Conservation (phyloP, 768 basidiomycete genomes). For the Pleurotus sapidus region DNA sequence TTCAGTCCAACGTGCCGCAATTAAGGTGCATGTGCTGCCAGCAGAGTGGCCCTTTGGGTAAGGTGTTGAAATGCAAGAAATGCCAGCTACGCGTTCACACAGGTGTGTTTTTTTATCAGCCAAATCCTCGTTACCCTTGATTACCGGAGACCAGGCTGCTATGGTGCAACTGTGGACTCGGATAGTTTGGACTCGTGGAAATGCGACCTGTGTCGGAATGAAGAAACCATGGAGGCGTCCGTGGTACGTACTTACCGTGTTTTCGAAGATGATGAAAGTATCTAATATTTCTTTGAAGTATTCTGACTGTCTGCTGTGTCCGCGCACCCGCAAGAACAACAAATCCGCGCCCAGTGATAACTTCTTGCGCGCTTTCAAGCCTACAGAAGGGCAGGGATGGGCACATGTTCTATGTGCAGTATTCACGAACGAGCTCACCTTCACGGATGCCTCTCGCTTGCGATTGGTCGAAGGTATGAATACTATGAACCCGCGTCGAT, state of each 20-base stretch:
- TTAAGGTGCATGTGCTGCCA: conserved; percentile 74
- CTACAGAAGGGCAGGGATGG: conserved; percentile 93
- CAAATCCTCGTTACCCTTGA: neutral
- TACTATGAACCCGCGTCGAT: conserved; percentile 65
- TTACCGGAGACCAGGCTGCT: conserved; percentile 43
- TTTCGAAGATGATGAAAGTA: conserved; percentile 2
- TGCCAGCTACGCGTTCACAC: conserved; percentile 82
- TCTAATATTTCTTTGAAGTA: conserved; percentile 42
- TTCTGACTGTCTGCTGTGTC: conserved; percentile 84
- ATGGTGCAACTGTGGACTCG: conserved; percentile 68
- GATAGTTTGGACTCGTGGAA: conserved; percentile 70
- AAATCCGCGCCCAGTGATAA: conserved; percentile 50
- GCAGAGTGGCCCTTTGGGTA: conserved; percentile 70
- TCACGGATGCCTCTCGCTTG: conserved; percentile 70
- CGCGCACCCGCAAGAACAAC: conserved; percentile 51
- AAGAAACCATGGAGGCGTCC: conserved; percentile 78
- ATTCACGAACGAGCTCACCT: conserved; percentile 82
- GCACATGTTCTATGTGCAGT: conserved; percentile 87
- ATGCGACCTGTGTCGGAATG: conserved; percentile 87
- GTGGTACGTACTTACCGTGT: conserved; percentile 42
- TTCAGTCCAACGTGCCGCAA: conserved; percentile 50
- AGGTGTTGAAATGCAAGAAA: conserved; percentile 78
- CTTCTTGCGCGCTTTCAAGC: conserved; percentile 78
- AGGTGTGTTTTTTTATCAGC: conserved; percentile 41
- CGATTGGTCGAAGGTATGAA: conserved; percentile 86